phyloP scores from a whole-genome alignment of 148 eudicot species.

The Chenopodium formosanum region DNA sequence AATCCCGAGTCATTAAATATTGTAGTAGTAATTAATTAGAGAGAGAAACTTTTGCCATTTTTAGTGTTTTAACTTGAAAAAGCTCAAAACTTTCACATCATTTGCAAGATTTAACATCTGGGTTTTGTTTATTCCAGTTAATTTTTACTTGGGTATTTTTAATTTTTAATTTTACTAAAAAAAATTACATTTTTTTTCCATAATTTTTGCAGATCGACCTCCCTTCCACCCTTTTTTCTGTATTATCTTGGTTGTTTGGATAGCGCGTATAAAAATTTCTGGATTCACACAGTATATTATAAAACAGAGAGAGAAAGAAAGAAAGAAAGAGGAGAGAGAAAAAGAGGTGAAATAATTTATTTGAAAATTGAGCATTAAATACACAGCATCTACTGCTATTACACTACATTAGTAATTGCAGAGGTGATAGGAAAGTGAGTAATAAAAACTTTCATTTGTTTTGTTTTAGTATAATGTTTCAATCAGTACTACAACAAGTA shows the following conservation, averaged over 20 bases:
- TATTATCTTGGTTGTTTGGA: neutral
- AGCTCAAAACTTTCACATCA: neutral
- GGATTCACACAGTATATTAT: neutral
- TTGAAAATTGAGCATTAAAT: constrained; percentile 19
- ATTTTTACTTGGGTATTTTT: neutral
- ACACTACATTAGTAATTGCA: constrained; percentile 20
- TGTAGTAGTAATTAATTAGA: neutral
- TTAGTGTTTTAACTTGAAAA: neutral
- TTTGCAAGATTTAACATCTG: constrained; percentile 6
- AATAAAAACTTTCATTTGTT: neutral
- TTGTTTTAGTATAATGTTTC: neutral
- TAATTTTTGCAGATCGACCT: constrained; percentile 24
- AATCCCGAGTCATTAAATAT: constrained; percentile 22
- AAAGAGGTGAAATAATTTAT: neutral
- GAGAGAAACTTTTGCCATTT: neutral
- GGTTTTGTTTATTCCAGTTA: constrained; percentile 13
- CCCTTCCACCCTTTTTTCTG: neutral
- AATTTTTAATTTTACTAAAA: neutral
- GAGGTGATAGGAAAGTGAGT: neutral
- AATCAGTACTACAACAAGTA: no score
- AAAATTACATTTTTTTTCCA: neutral
- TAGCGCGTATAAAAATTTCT: constrained; percentile 12
- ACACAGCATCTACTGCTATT: constrained; percentile 22
- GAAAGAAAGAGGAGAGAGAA: neutral
- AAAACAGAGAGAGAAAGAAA: neutral